Evolutionary conservation across 106 monocot genomes (phyloP), one percentile per base, ranked within the genome.

Genomic region (Cymbidium sinense): DNA sequence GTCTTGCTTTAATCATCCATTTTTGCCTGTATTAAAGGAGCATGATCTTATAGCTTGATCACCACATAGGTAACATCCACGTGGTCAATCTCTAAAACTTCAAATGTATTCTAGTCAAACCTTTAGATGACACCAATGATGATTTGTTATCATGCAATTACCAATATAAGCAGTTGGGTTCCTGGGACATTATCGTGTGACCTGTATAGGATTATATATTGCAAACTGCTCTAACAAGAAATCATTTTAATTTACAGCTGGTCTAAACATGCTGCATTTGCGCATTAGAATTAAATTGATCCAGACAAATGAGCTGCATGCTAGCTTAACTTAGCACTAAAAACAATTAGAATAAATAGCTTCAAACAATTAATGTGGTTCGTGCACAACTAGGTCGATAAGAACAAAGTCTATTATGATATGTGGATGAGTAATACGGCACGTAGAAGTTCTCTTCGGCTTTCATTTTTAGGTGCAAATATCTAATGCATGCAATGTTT

Each of bases 401-500:
- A 37, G 37, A 71, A 71, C 37, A 31, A 15, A 33, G 33, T 9
- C 7, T 13, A 36, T 0, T 71, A 20, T 6, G 36, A 39, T 71
- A 23, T 39, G 23, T 36, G 37, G 36, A 19, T 71, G 21, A 20
- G 18, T 6, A 71, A 37, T 39, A 71, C 39, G 37, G 6, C 20
- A 20, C 6, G 23, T 58, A 21, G 2, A 58, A 5, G 0, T 17
- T 23, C 23, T 23, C 23, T 23, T n/a, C n/a, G 5, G 3, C 5
- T 23, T 55, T 34, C 18, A 31, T 34, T 71, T 70, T 35, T 71
- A 21, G 41, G 23, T 44, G 8, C 44, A 74, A 74, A 74, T 13
- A 28, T 76, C 30, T 84, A 34, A 75, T 74, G 34, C 6, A 9
- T 83, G 51, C 27, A 54, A 79, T 78, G 77, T 72, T 78, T 27